Percentiles rank a stretch among this genome's conserved stretches.
These are phyloP conservation scores for Trichoderma sp. DNA, from an alignment of 2,329 filamentous ascomycete species.

Conservation along the genomic window DNA sequence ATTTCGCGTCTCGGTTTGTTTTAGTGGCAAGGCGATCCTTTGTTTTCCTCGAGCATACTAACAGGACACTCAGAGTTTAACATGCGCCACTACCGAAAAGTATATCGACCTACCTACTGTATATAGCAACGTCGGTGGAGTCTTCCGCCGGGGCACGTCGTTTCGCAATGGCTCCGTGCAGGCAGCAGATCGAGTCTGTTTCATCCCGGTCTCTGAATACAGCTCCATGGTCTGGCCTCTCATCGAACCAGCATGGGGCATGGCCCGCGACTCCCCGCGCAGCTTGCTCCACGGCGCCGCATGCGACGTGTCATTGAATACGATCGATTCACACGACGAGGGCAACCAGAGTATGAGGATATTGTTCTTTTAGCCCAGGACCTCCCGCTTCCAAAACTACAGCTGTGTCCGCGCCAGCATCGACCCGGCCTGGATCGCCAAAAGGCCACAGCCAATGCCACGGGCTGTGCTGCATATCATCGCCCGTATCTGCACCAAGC, in stretches of 20 bases:
- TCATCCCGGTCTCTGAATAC: background rate
- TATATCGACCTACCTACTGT: background rate
- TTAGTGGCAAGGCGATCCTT: background rate
- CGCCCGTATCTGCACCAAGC: background rate
- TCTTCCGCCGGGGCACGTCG: background rate
- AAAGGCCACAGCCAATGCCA: background rate
- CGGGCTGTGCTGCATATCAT: background rate
- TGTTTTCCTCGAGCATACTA: background rate
- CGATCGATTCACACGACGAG: background rate
- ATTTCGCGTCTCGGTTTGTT: conserved; percentile 8
- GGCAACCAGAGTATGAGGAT: background rate
- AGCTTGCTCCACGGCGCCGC: background rate
- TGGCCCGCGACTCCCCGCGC: background rate
- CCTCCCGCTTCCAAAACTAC: too few species aligned
- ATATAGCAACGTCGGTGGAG: background rate
- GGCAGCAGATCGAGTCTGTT: background rate
- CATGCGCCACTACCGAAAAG: background rate
- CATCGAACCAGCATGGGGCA: background rate
- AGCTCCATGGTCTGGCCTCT: background rate
- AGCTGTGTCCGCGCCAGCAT: background rate
- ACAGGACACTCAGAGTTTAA: too few species aligned
- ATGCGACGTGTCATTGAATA: conserved; percentile 10
- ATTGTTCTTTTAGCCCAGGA: background rate
- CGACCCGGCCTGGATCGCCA: background rate
- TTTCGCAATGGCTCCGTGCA: background rate